Evolutionary conservation across 176 grass and related monocot genomes (phyloP).

Genomic region (Paspalum vaginatum): DNA sequence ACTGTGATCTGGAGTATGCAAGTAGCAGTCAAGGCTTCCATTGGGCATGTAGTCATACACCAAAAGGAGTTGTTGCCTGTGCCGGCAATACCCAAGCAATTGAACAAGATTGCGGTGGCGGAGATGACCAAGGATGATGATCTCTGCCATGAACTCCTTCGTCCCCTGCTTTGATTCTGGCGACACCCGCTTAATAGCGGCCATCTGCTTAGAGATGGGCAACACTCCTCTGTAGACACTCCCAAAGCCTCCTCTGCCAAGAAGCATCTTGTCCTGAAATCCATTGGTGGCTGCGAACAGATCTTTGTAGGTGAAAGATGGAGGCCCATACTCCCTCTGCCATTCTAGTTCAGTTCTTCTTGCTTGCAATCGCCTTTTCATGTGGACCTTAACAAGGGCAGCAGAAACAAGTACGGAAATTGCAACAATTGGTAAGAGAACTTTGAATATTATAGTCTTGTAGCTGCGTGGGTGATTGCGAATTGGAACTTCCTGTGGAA

Average conservation of each 20-base stretch:
- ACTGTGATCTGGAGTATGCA: background rate
- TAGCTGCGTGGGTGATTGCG: background rate
- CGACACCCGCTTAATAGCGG: background rate
- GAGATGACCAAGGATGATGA: background rate
- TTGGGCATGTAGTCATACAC: background rate
- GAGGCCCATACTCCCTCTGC: background rate
- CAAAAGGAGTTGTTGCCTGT: background rate
- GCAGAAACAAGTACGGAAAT: background rate
- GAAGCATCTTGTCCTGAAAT: background rate
- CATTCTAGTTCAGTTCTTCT: background rate
- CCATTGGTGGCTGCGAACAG: background rate
- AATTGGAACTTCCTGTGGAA: background rate
- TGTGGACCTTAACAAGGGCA: background rate
- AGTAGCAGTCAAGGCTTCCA: background rate
- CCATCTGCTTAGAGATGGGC: background rate
- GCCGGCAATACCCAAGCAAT: background rate
- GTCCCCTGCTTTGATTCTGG: background rate
- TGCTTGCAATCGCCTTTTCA: background rate
- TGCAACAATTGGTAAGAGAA: background rate
- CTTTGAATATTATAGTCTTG: background rate
- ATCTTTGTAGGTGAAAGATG: conserved; percentile 16
- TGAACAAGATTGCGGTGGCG: background rate
- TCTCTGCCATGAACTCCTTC: background rate
- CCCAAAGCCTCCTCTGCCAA: background rate
- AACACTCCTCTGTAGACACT: background rate